These are phyloP conservation scores for Mortierella alpina DNA, from an alignment of 192 early-diverging fungal species.

Conservation along the genomic window DNA sequence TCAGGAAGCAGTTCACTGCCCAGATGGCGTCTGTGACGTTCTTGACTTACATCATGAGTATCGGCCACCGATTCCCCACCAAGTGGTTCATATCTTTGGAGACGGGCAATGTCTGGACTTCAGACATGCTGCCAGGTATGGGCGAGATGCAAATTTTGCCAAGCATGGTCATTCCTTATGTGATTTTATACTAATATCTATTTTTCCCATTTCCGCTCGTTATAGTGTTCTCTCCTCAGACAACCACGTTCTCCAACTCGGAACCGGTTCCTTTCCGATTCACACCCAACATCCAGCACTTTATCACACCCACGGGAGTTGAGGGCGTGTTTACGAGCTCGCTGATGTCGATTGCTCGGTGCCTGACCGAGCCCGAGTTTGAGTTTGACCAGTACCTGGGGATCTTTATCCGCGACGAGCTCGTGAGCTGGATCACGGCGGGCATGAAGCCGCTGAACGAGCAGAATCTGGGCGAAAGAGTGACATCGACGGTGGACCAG, in stretches of 20 bases:
- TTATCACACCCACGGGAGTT: slow-evolving; percentile 92
- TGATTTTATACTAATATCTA: neutral
- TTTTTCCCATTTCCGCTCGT: slow-evolving; percentile 2
- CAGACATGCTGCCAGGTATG: slow-evolving; percentile 86
- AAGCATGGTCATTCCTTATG: neutral
- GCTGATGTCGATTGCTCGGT: slow-evolving; percentile 86
- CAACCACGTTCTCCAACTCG: slow-evolving; percentile 69
- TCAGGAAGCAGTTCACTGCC: slow-evolving; percentile 92
- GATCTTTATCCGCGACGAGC: slow-evolving; percentile 95
- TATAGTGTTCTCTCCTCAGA: slow-evolving; percentile 56
- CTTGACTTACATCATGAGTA: slow-evolving; percentile 91
- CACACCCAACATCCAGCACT: slow-evolving; percentile 97
- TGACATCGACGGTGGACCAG: slow-evolving; percentile 77
- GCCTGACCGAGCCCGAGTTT: slow-evolving; percentile 85
- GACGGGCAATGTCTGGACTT: slow-evolving; percentile 88
- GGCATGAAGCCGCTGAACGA: slow-evolving; percentile 72
- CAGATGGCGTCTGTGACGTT: slow-evolving; percentile 91
- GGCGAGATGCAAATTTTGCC: neutral
- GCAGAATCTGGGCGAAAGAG: slow-evolving; percentile 70
- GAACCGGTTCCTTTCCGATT: slow-evolving; percentile 98
- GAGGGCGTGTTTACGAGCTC: slow-evolving; percentile 91
- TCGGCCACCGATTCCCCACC: slow-evolving; percentile 87
- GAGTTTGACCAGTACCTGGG: slow-evolving; percentile 95
- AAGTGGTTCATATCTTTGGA: slow-evolving; percentile 89
- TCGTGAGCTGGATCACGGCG: slow-evolving; percentile 79